Conservation (phyloP, 768 basidiomycete species). For the Daedalea quercina region DNA sequence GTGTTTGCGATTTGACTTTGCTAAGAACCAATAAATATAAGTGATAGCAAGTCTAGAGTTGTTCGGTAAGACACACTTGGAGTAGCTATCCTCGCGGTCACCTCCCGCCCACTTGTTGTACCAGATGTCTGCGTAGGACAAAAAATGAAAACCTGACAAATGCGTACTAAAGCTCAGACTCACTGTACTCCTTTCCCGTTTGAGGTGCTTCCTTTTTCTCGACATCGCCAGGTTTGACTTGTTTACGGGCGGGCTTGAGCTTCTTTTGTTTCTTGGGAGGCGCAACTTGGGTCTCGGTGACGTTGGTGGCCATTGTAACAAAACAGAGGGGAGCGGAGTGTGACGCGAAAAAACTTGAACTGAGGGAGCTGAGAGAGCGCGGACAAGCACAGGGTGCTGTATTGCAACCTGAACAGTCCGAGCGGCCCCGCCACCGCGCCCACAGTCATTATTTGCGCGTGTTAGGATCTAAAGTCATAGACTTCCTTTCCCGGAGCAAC, state of each 20-base stretch:
- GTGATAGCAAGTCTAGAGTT: neutral
- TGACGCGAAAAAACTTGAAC: no score
- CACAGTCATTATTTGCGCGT: constrained; percentile 6
- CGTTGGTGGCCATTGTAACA: constrained; percentile 14
- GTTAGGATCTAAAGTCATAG: constrained; percentile 11
- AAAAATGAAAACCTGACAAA: constrained; percentile 6
- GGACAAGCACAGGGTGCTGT: no score
- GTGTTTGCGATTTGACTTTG: constrained; percentile 90
- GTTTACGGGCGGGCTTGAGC: constrained; percentile 87
- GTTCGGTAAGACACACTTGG: constrained; percentile 55
- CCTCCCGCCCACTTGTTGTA: constrained; percentile 99
- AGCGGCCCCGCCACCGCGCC: no score
- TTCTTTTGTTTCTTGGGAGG: constrained; percentile 44
- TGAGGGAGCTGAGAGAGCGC: no score
- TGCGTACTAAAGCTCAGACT: constrained; percentile 25
- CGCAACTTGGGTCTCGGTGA: constrained; percentile 16
- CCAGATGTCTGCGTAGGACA: constrained; percentile 78
- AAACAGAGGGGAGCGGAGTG: neutral
- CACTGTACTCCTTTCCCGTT: constrained; percentile 95
- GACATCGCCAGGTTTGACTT: constrained; percentile 86
- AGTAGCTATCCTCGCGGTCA: constrained; percentile 93
- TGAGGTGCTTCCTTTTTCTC: constrained; percentile 85
- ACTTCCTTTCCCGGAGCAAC: neutral
- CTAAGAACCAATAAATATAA: constrained; percentile 30
- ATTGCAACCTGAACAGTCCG: no score